A percentile compares a stretch with the other conserved stretches of the same genome.
These are phyloP conservation scores for Metschnikowia similis DNA, from an alignment of 805 yeast genomes.

Conservation along the genomic window DNA sequence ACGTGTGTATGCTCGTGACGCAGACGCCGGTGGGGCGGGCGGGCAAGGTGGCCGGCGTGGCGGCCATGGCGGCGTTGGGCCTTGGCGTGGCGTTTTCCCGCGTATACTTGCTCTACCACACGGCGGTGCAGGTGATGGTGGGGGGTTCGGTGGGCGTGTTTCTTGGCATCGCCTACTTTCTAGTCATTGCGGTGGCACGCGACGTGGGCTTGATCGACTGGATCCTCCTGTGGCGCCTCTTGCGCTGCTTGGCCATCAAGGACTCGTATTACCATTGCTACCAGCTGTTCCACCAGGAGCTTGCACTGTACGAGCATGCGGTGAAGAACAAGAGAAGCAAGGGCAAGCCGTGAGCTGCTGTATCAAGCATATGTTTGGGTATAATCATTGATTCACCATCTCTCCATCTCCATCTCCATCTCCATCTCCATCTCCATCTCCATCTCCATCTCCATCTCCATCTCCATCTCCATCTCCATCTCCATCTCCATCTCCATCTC, in stretches of 20 bases:
- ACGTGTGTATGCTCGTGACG: conserved; percentile 41
- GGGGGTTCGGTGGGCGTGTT: conserved; percentile 64
- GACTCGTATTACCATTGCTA: conserved; percentile 55
- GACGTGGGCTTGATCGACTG: conserved; percentile 65
- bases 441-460: too few species aligned
- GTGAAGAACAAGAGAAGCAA: not conserved
- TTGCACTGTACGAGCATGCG: not conserved
- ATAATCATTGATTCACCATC: too few species aligned
- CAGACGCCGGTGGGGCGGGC: conserved; percentile 26
- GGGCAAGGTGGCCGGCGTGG: conserved; percentile 17
- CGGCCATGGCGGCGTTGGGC: conserved; percentile 24
- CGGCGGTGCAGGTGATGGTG: conserved; percentile 63
- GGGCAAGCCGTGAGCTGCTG: not conserved
- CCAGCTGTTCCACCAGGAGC: conserved; percentile 45
- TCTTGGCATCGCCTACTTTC: conserved; percentile 56
- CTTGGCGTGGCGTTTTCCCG: conserved; percentile 61
- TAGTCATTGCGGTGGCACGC: conserved; percentile 49
- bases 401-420: too few species aligned
- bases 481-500: too few species aligned
- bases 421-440: too few species aligned
- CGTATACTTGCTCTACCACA: conserved; percentile 75
- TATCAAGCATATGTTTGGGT: too few species aligned
- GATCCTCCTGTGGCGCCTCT: conserved; percentile 56
- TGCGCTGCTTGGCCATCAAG: conserved; percentile 49
- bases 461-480: too few species aligned